Evolutionary conservation across 176 grass and related monocot genomes (phyloP).

Genomic region (Aegilops sharonensis): DNA sequence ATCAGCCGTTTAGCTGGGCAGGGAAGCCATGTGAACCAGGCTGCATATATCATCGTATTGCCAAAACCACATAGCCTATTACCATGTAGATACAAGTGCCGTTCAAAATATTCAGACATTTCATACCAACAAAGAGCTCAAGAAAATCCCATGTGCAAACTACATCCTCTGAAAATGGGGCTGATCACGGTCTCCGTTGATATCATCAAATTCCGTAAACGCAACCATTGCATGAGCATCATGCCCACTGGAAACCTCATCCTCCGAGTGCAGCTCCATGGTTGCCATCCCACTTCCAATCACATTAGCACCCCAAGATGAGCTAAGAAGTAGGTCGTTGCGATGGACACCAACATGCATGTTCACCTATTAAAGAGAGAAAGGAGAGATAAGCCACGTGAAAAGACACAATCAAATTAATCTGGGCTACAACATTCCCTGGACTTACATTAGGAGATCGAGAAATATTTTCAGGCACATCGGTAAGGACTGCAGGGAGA

Average conservation of each 20-base stretch:
- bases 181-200: constrained; percentile 16
- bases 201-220: constrained; percentile 11
- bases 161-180: constrained; percentile 17
- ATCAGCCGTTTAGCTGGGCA: constrained; percentile 1
- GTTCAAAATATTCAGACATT: constrained; percentile 19
- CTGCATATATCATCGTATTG: not conserved
- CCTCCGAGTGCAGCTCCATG: constrained; percentile 26
- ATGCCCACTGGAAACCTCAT: constrained; percentile 12
- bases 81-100: not conserved
- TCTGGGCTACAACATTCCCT: not conserved
- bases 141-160: not conserved
- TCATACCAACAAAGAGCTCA: not conserved
- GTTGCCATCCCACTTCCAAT: constrained; percentile 35
- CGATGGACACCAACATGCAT: constrained; percentile 21
- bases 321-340: constrained; percentile 12
- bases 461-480: constrained; percentile 35
- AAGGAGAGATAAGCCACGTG: constrained; percentile 11
- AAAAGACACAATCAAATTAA: not conserved
- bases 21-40: constrained; percentile 15
- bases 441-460: constrained; percentile 43
- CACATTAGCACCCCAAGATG: constrained; percentile 23
- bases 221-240: constrained; percentile 17
- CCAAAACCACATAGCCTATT: not conserved
- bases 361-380: constrained; percentile 36
- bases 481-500: constrained; percentile 39